Base-by-base conservation (phyloP, 2,329 filamentous ascomycete species). In the Tolypocladium guangdongense region DNA sequence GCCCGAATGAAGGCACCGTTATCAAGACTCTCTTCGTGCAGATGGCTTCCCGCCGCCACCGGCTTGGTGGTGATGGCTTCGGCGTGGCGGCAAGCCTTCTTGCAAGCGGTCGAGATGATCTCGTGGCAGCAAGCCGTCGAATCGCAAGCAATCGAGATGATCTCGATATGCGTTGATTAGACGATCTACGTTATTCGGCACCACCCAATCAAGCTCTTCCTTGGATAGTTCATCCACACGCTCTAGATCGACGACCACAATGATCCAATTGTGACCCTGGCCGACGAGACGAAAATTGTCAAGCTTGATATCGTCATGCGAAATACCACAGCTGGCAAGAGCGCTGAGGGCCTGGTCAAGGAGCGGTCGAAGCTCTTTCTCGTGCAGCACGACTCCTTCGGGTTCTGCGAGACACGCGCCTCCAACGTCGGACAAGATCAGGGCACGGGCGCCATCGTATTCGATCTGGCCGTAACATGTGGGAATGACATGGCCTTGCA, bases 401-500 rank as follows among this genome's bases (percentile, higher is more conserved):
- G 59, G 60, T 12, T 54, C 54, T 16, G 57, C 54, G 20, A 63
- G 35, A 20, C 52, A 57, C 20, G 38, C 37, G 4, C 61, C 61
- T 8, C 60, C 59, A 24, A 63, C 56, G 47, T 64, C 62, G 8
- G 62, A 60, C 36, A 64, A 57, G 54, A 64, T 51, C 7, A 63
- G 54, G 45, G 60, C 58, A 12, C 56, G 59, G 7, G 54, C 56
- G 18, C 56, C 58, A 16, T 53, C 52, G 43, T 59, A 60, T 7
- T 58, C 48, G 14, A 56, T 50, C 32, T 55, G 51, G 22, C 61
- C 62, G 22, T 58, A 63, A 14, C 54, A 56, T 27, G 27, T 55
- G 16, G 62, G 62, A 5, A 64, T 59, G 7, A 60, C 52, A 43
- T 53, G 48, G 36, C 63, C 62, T 39, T 64, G 62, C 7, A 65